Base-by-base conservation (phyloP, 257 asterid genomes). In the Solanum sitiens region DNA sequence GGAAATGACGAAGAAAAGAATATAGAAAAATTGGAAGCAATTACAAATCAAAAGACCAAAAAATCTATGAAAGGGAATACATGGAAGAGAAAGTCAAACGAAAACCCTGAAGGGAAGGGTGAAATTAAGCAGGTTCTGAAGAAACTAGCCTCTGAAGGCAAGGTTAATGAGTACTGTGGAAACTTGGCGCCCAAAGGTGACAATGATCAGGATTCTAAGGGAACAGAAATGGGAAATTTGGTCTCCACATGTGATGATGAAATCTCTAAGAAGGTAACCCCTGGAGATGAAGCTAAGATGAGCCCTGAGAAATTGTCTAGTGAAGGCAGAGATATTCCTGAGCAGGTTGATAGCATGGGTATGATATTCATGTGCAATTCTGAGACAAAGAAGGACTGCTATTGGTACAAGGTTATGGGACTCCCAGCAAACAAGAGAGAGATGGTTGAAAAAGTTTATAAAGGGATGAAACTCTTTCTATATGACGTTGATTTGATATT, bases 351-450 rank as follows among this genome's bases (percentile, higher is more conserved):
- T 93, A 94, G 93, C 92, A 94, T 89, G 98, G 99, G 98, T 84
- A 94, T 96, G 98, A 91, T 96, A 87, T 96, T 96, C 89, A 93
- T 94, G 95, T 96, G 99, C 94, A 94, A 92, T 91, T 93, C 98
- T 39, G 86, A 90, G 93, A 96, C 98, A 9, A 95, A 95, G 91
- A 86, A 89, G 35, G 99, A 95, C 89, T 96, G 98, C 89, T 94
- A 90, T 87, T 90, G 71, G 53, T 92, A 96, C 87, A 93, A 86
- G 89, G 94, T 96, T 91, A 91, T 96, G 86, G 99, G 99, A 84
- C 92, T 95, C 86, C 99, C 99, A 25, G 95, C 93, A 47, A 93
- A 90, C 92, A 95, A 96, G 94, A 92, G 90, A 92, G 92, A 92
- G 87, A 14, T 91, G 2, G 98, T 95, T 45, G 91, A 91, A 87